Evolutionary conservation across 2,329 filamentous ascomycete species (phyloP), one percentile per base, ranked within the genome.

Genomic region (Aspergillus ruber): DNA sequence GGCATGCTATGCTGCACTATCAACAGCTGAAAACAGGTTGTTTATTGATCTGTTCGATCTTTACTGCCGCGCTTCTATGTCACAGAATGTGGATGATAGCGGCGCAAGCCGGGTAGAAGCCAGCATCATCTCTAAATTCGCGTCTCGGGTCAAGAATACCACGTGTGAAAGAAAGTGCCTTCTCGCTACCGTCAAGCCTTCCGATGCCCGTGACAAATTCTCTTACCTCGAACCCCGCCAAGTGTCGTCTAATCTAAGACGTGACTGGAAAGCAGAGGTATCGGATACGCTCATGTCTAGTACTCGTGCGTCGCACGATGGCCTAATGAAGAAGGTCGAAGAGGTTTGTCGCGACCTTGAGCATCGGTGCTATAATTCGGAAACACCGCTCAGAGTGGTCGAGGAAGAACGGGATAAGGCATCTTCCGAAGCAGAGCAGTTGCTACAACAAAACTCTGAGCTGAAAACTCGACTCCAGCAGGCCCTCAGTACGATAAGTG

Each of bases 291-390:
- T 82, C n/a, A 59, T 67, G 25, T 59, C 65, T 20, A 67, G 69
- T 53, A 67, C 73, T 12, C 64, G 62, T 12, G 63, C 68, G 21
- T 73, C 76, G 27, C 66, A 76, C 6, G 67, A 75, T n/a, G 64
- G 62, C 2, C 63, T 82, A 7, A 60, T 78, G 23, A 66, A 69
- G 8, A 69, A 74, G 17, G 73, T 83, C 13, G 69, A 73, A 13
- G 70, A 76, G 29, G 73, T 78, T 10, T 82, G 79, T 55, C 69
- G 72, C 20, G 78, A 81, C 47, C 66, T 83, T 1, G 80, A 83
- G 54, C 64, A 63, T 8, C 73, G 80, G 6, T 83, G 80, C 56
- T 70, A 75, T 29, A 72, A 71, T 27, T 69, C 77, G 2, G 80
- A 83, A 61, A 69, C 69, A 43, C 80, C 80, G 5, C 64, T 83